These are phyloP conservation scores for Coix lacrymajobi DNA, from an alignment of 176 grass and related monocot genomes.

Conservation along the genomic window DNA sequence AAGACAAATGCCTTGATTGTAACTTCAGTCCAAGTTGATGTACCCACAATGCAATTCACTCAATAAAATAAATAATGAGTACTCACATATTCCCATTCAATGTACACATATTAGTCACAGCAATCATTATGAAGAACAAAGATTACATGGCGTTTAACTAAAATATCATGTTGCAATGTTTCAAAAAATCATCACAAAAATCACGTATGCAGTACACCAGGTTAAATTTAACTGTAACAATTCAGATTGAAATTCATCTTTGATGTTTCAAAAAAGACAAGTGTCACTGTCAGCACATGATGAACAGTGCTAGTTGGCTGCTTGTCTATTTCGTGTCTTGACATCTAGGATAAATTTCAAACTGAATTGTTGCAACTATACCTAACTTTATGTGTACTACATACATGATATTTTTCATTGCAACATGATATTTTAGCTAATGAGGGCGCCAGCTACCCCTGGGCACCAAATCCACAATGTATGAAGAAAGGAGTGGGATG, in stretches of 20 bases:
- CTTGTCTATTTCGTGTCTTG: background rate
- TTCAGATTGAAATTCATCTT: background rate
- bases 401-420: background rate
- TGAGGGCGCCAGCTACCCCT: too few relatives aligned
- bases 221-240: background rate
- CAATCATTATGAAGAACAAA: background rate
- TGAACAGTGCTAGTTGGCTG: background rate
- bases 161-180: background rate
- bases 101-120: background rate
- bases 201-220: background rate
- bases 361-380: background rate
- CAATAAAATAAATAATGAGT: background rate
- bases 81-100: background rate
- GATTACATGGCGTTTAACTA: background rate
- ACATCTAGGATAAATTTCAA: background rate
- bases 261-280: background rate
- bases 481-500: background rate
- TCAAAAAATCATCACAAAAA: background rate
- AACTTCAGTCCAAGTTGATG: background rate
- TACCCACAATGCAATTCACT: background rate
- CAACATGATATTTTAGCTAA: too few relatives aligned
- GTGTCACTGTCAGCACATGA: background rate
- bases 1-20: background rate
- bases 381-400: background rate
- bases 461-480: background rate